Conservation (phyloP, 1,284 basidiomycete species). For the Stereum hirsutum region DNA sequence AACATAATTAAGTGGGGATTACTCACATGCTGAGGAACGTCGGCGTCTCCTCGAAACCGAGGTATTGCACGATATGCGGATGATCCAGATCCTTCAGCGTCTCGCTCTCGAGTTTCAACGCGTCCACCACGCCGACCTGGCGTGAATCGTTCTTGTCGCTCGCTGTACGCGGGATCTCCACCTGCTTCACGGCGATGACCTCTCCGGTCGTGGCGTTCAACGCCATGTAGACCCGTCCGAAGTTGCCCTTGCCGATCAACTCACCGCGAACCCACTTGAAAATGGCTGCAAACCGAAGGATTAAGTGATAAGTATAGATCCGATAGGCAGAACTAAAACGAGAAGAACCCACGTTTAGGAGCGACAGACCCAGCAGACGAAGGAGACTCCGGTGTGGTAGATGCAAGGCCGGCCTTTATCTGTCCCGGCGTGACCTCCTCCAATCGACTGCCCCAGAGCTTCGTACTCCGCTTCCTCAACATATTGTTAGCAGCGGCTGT, state of each 20-base stretch:
- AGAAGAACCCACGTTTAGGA: constrained; percentile 35
- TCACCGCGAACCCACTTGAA: constrained; percentile 99
- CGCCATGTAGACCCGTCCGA: constrained; percentile 93
- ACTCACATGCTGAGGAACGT: constrained; percentile 89
- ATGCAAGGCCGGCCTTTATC: constrained; percentile 35
- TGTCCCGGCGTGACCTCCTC: constrained; percentile 86
- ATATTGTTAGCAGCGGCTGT: constrained; percentile 38
- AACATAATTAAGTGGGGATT: constrained; percentile 4
- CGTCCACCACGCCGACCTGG: constrained; percentile 83
- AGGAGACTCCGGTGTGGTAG: constrained; percentile 45
- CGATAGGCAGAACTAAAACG: constrained; percentile 5
- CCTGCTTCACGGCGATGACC: constrained; percentile 99
- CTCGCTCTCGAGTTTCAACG: constrained; percentile 90
- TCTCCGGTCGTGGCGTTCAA: constrained; percentile 98
- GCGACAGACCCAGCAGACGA: constrained; percentile 32
- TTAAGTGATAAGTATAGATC: constrained; percentile 4
- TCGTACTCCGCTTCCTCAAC: constrained; percentile 80
- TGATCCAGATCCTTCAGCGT: constrained; percentile 96
- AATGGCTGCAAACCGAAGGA: constrained; percentile 73
- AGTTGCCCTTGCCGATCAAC: constrained; percentile 94
- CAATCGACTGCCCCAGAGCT: constrained; percentile 90
- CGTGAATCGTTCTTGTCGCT: constrained; percentile 86
- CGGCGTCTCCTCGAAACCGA: constrained; percentile 93
- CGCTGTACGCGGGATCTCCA: constrained; percentile 86
- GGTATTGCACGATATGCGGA: constrained; percentile 94